phyloP scores from a whole-genome alignment of 768 basidiomycete genomes.

The Dioszegia aurantiaca region DNA sequence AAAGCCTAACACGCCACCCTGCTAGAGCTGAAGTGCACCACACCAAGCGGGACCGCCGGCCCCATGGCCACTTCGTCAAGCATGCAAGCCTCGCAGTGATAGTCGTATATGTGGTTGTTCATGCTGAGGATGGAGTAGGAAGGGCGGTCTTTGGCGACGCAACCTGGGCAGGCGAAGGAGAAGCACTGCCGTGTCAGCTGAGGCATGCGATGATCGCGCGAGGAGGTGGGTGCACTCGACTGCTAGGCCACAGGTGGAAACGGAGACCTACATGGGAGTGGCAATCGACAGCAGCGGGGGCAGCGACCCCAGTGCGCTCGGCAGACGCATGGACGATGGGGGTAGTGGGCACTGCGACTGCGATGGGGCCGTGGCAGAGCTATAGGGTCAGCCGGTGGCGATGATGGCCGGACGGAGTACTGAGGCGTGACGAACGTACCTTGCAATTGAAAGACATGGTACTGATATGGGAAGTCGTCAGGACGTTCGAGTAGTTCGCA shows the following conservation, averaged over 20 bases:
- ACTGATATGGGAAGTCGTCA: conserved; percentile 3
- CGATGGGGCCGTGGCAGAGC: conserved; percentile 34
- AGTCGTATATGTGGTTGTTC: conserved; percentile 35
- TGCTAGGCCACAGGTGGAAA: neutral
- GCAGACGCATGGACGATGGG: conserved; percentile 16
- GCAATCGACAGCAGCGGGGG: conserved; percentile 18
- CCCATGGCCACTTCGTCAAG: conserved; percentile 17
- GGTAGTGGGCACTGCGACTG: conserved; percentile 11
- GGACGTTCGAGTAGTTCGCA: conserved; percentile 2
- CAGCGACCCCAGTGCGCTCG: conserved; percentile 8
- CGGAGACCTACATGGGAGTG: conserved; percentile 23
- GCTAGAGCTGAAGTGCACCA: neutral
- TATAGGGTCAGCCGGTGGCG: conserved; percentile 9
- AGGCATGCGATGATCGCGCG: neutral
- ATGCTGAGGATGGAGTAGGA: conserved; percentile 29
- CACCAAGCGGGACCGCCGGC: conserved; percentile 2
- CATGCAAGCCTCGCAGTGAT: conserved; percentile 31
- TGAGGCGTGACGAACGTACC: neutral
- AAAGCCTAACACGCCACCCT: neutral
- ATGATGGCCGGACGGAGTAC: no score
- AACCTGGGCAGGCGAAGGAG: conserved; percentile 32
- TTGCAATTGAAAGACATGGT: conserved; percentile 23
- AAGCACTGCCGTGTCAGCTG: conserved; percentile 20
- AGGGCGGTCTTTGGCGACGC: conserved; percentile 26
- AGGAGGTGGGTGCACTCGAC: no score